phyloP scores from a whole-genome alignment of 345 rosid genomes.

The Brassica napus region DNA sequence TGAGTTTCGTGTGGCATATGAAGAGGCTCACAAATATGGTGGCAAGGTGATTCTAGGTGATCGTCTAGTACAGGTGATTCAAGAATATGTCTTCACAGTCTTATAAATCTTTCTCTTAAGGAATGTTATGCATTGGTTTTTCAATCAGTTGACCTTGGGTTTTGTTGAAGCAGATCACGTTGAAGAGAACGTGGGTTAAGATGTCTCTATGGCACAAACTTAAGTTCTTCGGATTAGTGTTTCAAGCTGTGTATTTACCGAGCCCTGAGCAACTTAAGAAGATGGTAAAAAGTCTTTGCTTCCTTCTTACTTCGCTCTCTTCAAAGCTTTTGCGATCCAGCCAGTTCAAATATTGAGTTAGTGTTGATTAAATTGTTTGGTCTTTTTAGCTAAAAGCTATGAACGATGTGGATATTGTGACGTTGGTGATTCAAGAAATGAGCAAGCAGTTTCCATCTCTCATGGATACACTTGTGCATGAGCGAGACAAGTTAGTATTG shows the following conservation, averaged over 20 bases:
- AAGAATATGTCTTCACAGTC: slow-evolving; percentile 20
- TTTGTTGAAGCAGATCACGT: slow-evolving; percentile 59
- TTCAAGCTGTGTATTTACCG: slow-evolving; percentile 81
- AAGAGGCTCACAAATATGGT: slow-evolving; percentile 82
- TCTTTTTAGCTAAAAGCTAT: slow-evolving; percentile 75
- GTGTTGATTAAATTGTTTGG: slow-evolving; percentile 10
- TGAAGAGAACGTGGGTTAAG: slow-evolving; percentile 75
- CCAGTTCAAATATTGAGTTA: not conserved
- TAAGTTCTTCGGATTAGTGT: slow-evolving; percentile 60
- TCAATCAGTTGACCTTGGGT: not conserved
- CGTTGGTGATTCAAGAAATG: slow-evolving; percentile 89
- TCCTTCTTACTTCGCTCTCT: too few relatives aligned
- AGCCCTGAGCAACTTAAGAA: slow-evolving; percentile 69
- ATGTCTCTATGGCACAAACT: slow-evolving; percentile 92
- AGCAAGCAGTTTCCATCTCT: slow-evolving; percentile 90
- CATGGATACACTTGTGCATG: slow-evolving; percentile 92
- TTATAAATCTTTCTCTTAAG: not conserved
- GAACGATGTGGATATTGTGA: slow-evolving; percentile 84
- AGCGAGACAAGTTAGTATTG: slow-evolving; percentile 83
- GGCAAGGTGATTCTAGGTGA: slow-evolving; percentile 88
- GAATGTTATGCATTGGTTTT: not conserved
- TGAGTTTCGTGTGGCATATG: slow-evolving; percentile 88
- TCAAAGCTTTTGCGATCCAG: not conserved
- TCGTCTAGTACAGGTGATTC: slow-evolving; percentile 80
- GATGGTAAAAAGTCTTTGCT: slow-evolving; percentile 50